These are phyloP conservation scores for Chloromonas sp. DNA, from an alignment of 163 green algal species.

Conservation along the genomic window DNA sequence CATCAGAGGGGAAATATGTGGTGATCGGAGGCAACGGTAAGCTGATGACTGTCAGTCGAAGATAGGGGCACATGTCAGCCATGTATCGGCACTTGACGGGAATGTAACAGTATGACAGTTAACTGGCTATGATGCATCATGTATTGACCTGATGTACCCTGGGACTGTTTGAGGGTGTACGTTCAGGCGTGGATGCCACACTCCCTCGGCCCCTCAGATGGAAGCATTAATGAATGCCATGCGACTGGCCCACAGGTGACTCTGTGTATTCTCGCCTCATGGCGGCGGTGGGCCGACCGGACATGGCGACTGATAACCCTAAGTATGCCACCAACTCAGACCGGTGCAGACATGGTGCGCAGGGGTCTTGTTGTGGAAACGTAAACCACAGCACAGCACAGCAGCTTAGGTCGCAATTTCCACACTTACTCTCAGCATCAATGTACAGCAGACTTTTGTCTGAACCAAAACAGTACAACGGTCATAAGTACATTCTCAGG, in stretches of 20 bases:
- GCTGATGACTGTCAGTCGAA: neutral
- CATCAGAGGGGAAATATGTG: conserved; percentile 54
- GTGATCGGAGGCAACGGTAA: conserved; percentile 70
- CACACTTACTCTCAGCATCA: neutral
- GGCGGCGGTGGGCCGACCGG: conserved; percentile 52
- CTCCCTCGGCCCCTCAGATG: too few relatives aligned
- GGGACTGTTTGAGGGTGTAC: neutral
- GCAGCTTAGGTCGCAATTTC: too few relatives aligned
- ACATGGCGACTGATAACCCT: conserved; percentile 59
- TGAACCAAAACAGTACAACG: too few relatives aligned
- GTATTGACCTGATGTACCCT: neutral
- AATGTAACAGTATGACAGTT: neutral
- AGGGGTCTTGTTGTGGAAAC: neutral
- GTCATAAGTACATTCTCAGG: too few relatives aligned
- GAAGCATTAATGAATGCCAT: neutral
- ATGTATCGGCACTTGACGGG: neutral
- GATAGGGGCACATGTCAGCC: neutral
- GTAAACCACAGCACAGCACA: too few relatives aligned
- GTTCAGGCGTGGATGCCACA: neutral
- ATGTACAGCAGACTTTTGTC: too few relatives aligned
- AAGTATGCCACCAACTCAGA: conserved; percentile 56
- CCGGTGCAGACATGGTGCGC: conserved; percentile 25
- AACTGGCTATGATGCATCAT: neutral
- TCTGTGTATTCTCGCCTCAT: conserved; percentile 70
- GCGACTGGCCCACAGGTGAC: conserved; percentile 3